These are phyloP conservation scores for Melampsora occidentalis DNA, from an alignment of 1,284 basidiomycete genomes.

Conservation along the genomic window DNA sequence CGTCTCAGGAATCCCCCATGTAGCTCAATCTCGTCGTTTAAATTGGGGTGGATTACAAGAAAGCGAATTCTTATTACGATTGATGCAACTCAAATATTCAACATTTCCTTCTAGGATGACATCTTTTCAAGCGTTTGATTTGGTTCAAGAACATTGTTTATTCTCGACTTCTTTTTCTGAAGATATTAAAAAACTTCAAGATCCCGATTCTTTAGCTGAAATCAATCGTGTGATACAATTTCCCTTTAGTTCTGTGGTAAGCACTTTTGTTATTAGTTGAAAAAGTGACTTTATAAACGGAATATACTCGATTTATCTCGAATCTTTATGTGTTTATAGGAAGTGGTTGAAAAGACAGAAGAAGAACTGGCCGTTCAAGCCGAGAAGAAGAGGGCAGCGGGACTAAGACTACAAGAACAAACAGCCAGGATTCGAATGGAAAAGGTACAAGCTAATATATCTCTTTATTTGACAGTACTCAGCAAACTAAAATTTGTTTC, in stretches of 20 bases:
- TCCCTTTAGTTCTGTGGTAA: slow-evolving; percentile 67
- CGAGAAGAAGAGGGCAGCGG: slow-evolving; percentile 79
- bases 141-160: slow-evolving; percentile 75
- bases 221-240: slow-evolving; percentile 77
- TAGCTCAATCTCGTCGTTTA: slow-evolving; percentile 75
- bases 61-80: slow-evolving; percentile 83
- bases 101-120: slow-evolving; percentile 67
- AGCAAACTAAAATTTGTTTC: neutral
- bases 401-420: slow-evolving; percentile 82
- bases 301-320: neutral
- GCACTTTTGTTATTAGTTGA: slow-evolving; percentile 48
- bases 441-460: slow-evolving; percentile 61
- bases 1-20: slow-evolving; percentile 70
- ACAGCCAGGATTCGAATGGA: slow-evolving; percentile 81
- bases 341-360: slow-evolving; percentile 79
- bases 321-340: slow-evolving; percentile 50
- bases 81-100: slow-evolving; percentile 93
- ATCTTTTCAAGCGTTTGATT: slow-evolving; percentile 59
- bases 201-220: slow-evolving; percentile 66
- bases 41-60: slow-evolving; percentile 90
- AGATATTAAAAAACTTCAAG: slow-evolving; percentile 65
- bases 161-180: slow-evolving; percentile 68
- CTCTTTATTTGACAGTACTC: neutral
- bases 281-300: neutral
- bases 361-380: slow-evolving; percentile 76